Base-by-base conservation (phyloP, 78 protist species). In the Monocercomonoides exilis region DNA sequence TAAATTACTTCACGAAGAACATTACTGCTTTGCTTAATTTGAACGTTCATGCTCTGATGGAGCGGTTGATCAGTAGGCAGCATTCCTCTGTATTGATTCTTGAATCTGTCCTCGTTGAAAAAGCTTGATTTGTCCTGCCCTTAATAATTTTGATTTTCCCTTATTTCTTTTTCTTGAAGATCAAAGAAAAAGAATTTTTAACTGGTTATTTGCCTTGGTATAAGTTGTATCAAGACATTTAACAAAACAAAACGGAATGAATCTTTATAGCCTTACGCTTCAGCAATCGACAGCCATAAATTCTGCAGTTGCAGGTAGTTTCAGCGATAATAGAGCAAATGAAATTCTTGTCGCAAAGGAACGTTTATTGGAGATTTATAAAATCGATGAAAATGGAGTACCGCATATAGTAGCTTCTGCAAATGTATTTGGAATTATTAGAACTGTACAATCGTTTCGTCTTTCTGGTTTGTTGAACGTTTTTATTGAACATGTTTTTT, bases 401-500 rank as follows among this genome's bases (percentile, higher is more conserved):
- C 36, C 93, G 43, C 92, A 81, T 34, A 54, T 92, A 4, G 38
- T 54, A 29, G 84, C 95, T 3, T 85, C 92, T 35, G 46, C 90
- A 43, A 94, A 96, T 4, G 90, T 87, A 41, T 96, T 96, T 91
- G 98, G 97, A 11, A 32, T 92, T 32, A 88, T 96, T 41, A 84
- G 98, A 41, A 88, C 96, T 2, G 84, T 96, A 21, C 81, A 45
- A 6, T 91, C 98, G 34, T 96, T 94, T 88, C 91, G 98, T 33
- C 90, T 96, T 79, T 88, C 95, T 5, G 96, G 96, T 1, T 70
- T 81, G 46, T 45, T 3, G 34, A 82, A 82, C 64, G 82, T 3
- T 38, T 38, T 21, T 42, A 34, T 1, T 33, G 44, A n/a, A 21
- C 44, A 4, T 4, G 42, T 1, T 42, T 77, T 5, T 79, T 3